Percentiles rank a stretch among this genome's conserved stretches.
Evolutionary conservation across 768 basidiomycete species (phyloP).

Genomic region (Zangia roseola): DNA sequence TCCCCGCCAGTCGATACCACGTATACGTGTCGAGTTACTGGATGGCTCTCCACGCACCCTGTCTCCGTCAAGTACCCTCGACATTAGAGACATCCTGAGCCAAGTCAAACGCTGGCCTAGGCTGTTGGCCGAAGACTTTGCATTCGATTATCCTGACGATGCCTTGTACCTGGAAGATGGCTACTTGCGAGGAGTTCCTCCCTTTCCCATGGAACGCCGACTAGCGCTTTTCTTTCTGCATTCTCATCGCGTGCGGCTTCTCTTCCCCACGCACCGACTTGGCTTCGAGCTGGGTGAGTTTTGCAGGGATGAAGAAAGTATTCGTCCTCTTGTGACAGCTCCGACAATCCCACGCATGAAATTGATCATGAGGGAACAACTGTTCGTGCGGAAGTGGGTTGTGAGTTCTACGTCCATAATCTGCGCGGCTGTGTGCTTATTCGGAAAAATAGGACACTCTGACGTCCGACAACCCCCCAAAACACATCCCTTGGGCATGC

Average conservation of each 20-base stretch:
- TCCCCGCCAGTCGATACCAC: conserved; percentile 15
- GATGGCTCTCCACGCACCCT: conserved; percentile 13
- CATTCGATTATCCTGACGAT: conserved; percentile 15
- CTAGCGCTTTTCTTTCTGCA: conserved; percentile 30
- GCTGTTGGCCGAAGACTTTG: conserved; percentile 23
- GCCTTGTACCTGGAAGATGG: conserved; percentile 9
- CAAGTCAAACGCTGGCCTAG: conserved; percentile 12
- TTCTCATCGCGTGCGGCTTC: conserved; percentile 21
- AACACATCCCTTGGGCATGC: conserved; percentile 30
- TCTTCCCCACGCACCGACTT: conserved; percentile 21
- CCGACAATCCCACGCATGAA: conserved; percentile 39
- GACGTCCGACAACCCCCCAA: conserved; percentile 20
- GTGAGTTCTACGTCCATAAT: conserved; percentile 23
- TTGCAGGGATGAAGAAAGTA: conserved; percentile 16
- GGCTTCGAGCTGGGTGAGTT: conserved; percentile 21
- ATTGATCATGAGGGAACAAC: conserved; percentile 33
- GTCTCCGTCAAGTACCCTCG: conserved; percentile 25
- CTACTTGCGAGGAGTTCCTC: conserved; percentile 23
- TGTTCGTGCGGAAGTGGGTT: conserved; percentile 35
- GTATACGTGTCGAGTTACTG: conserved; percentile 20
- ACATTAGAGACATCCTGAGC: conserved; percentile 24
- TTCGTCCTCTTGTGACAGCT: conserved; percentile 21
- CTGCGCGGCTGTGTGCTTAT: conserved; percentile 5
- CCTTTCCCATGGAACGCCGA: conserved; percentile 30
- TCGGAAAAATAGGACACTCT: conserved; percentile 18